Evolutionary conservation across 441 rosid species (phyloP).

Genomic region (Populus tomentosa): DNA sequence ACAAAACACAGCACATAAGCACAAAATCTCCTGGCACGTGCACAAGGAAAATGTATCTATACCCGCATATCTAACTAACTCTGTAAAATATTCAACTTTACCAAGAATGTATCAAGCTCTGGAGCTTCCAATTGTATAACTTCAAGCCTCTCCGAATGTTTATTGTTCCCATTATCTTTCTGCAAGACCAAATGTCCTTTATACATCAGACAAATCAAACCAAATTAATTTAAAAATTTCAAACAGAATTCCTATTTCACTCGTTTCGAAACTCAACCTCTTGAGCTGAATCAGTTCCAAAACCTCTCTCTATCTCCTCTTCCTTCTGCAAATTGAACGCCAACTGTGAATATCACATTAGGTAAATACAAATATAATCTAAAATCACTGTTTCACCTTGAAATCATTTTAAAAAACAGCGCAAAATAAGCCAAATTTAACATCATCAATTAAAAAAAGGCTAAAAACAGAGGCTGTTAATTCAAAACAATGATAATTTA

Average conservation of each 20-base stretch:
- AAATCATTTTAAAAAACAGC: not conserved
- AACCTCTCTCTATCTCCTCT: not conserved
- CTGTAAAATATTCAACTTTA: conserved; percentile 22
- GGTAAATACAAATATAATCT: not conserved
- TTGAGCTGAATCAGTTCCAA: conserved; percentile 12
- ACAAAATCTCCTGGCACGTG: conserved; percentile 3
- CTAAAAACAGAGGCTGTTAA: too few species aligned
- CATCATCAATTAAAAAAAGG: too few species aligned
- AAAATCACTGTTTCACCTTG: not conserved
- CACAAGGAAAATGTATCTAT: not conserved
- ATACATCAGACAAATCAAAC: not conserved
- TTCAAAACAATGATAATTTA: too few species aligned
- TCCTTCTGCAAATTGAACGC: conserved; percentile 27
- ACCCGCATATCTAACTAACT: not conserved
- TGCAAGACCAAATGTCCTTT: conserved; percentile 27
- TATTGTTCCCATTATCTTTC: conserved; percentile 37
- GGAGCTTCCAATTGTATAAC: conserved; percentile 59
- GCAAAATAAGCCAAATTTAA: not conserved
- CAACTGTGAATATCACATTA: not conserved
- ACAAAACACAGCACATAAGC: conserved; percentile 1
- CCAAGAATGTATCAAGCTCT: conserved; percentile 51
- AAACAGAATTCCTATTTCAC: conserved; percentile 2
- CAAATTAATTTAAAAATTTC: conserved; percentile 5
- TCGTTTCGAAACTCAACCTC: conserved; percentile 27
- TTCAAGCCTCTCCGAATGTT: conserved; percentile 23